Evolutionary conservation across 2,329 filamentous ascomycete genomes (phyloP), one percentile per base, ranked within the genome.

Genomic region (Pseudopithomyces chartarum): DNA sequence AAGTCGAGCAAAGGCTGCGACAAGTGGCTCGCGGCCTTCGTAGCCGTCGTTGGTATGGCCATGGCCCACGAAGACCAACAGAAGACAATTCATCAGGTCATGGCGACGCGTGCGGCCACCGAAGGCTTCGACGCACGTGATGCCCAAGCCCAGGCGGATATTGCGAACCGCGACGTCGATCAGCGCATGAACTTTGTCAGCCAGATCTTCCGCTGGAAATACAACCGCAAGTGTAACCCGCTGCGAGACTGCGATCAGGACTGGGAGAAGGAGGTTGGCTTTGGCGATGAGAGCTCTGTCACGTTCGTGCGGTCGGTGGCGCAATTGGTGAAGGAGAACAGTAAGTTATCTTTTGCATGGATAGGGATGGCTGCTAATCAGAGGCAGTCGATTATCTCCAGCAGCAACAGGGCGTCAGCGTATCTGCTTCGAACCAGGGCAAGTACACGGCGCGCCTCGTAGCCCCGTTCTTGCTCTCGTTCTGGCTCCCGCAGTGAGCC

Each of bases 21-120:
- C 39, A 78, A 78, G 26, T 82, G 80, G 80, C 69, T 81, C 6
- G 70, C 75, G 0, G 75, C 79, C 1, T 82, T 82, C 58, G 73
- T 79, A 49, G 73, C 77, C 23, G 76, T 81, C 39, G 70, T 82
- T 1, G 79, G 79, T 34, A 75, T 82, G 53, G 79, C 75, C 23
- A 81, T 81, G 76, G 78, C 78, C 2, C 70, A 79, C 17, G 80
- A 82, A 59, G 78, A 81, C 55, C 74, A 78, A 32, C 80, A 82
- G 55, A 77, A 77, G 58, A 79, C 78, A 0, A 70, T 81, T 3
- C 76, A 79, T 43, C 66, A 79, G n/a, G 67, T 76, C 67, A 78
- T 70, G 75, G 73, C 77, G 20, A 77, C 77, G 12, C 72, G 74
- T 34, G 65, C 73, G 0, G 52, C 55, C 13, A 75, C 73, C n/a